Evolutionary conservation across 129 eudicot species (phyloP), one percentile per base, ranked within the genome.

Genomic region (Arctium lappa): DNA sequence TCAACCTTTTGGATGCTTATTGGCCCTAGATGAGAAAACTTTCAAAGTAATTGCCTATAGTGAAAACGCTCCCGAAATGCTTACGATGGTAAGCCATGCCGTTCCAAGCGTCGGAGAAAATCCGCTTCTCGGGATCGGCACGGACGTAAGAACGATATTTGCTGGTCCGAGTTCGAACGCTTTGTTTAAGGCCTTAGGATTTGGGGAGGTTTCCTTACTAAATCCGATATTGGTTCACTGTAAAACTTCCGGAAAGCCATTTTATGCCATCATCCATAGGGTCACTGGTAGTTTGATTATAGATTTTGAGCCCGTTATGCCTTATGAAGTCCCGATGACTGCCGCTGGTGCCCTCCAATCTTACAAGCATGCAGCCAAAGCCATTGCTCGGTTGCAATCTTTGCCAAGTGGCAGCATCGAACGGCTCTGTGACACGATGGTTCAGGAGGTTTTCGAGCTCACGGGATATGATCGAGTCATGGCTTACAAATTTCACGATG

Each of bases 301-400:
- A 36, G 99, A 95, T 74, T 95, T 95, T 50, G 99, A 95, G 87
- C 99, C 99, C 4, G 99, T 95, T 75, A 95, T 92, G 93, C 99
- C 94, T 39, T 88, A 88, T 30, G 99, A 95, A 74, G 99, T 95
- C 68, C 97, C 99, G 9, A 95, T 93, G 97, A 95, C 99, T 1
- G 99, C 99, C 65, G 99, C 99, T 1, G 99, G 99, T 13, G 97
- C 99, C 42, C 68, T 95, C 9, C 99, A 95, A 48, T 95, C 99
- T 2, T 95, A 95, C 83, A 95, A 95, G 81, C 97, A 92, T 29
- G 99, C 99, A 3, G 97, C 97, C 1, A 95, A 95, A 89, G 97
- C 99, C 40, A 93, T 95, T 6, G 89, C 92, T 40, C 86, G 97
- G 78, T 69, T 95, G 83, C 99, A 95, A 60, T 73, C 99, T 39